Conservation (phyloP, 257 asterid species). For the Capsicum rhomboideum region DNA sequence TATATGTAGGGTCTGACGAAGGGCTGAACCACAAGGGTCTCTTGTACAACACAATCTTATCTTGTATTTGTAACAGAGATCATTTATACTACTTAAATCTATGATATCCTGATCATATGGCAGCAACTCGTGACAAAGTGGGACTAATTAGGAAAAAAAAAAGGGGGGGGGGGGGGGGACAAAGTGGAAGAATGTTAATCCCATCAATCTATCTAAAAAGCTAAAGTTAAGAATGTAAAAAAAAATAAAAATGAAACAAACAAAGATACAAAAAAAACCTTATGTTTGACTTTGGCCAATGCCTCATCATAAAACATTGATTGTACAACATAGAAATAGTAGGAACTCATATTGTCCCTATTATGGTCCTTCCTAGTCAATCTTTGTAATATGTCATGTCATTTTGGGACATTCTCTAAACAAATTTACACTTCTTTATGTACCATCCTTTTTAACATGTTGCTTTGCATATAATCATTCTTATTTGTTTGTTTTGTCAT, state of each 20-base stretch:
- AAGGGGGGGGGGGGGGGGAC: conserved; percentile 47
- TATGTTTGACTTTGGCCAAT: conserved; percentile 3
- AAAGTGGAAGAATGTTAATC: conserved; percentile 74
- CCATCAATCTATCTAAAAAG: conserved; percentile 45
- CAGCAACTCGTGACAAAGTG: not conserved
- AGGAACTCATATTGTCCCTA: conserved; percentile 7
- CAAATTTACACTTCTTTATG: conserved; percentile 3
- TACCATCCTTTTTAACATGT: not conserved
- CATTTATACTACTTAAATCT: too few species aligned
- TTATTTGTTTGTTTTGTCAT: not conserved
- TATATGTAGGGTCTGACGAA: too few species aligned
- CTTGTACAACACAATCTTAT: too few species aligned
- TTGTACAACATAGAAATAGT: not conserved
- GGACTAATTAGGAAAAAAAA: not conserved
- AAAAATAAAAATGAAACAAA: not conserved
- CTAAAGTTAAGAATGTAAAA: conserved; percentile 5
- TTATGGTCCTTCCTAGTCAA: not conserved
- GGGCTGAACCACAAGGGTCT: too few species aligned
- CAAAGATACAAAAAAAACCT: not conserved
- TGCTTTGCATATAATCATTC: conserved; percentile 1
- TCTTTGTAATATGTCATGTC: conserved; percentile 9
- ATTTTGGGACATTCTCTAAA: conserved; percentile 2
- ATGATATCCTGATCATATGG: too few species aligned
- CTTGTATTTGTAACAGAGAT: too few species aligned
- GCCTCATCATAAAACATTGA: conserved; percentile 5